Percentiles rank a stretch among this genome's conserved stretches.
These are phyloP conservation scores for Xerocomellus intermedius DNA, from an alignment of 768 basidiomycete genomes.

Conservation along the genomic window DNA sequence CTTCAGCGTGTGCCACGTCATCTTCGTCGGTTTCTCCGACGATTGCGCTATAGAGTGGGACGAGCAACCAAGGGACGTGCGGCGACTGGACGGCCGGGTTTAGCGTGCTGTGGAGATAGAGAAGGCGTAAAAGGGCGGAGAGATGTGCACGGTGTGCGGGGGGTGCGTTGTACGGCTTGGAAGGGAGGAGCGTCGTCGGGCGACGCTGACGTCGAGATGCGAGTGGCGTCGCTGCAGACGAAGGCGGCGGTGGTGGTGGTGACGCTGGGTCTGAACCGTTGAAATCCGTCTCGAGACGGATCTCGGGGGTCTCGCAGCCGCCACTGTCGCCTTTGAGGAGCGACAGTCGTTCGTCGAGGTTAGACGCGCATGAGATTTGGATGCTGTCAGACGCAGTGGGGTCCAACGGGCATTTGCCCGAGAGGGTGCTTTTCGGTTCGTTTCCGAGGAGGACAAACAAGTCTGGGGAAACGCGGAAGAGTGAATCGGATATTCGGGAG, in stretches of 20 bases:
- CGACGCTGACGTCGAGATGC: slow-evolving; percentile 25
- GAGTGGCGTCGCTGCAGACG: slow-evolving; percentile 37
- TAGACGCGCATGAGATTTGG: slow-evolving; percentile 47
- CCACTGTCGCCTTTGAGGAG: slow-evolving; percentile 37
- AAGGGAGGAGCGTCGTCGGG: slow-evolving; percentile 47
- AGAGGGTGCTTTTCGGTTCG: slow-evolving; percentile 43
- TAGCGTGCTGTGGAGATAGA: slow-evolving; percentile 68
- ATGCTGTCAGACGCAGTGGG: slow-evolving; percentile 44
- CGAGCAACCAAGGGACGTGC: slow-evolving; percentile 64
- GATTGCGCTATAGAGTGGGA: slow-evolving; percentile 66
- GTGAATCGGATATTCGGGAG: slow-evolving; percentile 50
- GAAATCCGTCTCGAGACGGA: slow-evolving; percentile 36
- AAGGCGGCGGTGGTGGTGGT: slow-evolving; percentile 8
- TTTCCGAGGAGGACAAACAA: slow-evolving; percentile 51
- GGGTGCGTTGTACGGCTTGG: slow-evolving; percentile 43
- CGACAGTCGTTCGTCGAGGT: slow-evolving; percentile 54
- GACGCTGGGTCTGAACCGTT: slow-evolving; percentile 2
- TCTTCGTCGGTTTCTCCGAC: slow-evolving; percentile 58
- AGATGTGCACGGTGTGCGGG: slow-evolving; percentile 58
- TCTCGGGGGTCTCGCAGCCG: slow-evolving; percentile 36
- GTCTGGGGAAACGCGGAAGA: slow-evolving; percentile 51
- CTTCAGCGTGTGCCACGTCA: slow-evolving; percentile 67
- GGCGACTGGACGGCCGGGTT: slow-evolving; percentile 73
- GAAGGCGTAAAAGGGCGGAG: slow-evolving; percentile 62
- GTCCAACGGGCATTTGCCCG: slow-evolving; percentile 49